Percentiles rank a stretch among this genome's conserved stretches.
Evolutionary conservation across 2,329 filamentous ascomycete species (phyloP).

Genomic region (Cercospora citrullina): DNA sequence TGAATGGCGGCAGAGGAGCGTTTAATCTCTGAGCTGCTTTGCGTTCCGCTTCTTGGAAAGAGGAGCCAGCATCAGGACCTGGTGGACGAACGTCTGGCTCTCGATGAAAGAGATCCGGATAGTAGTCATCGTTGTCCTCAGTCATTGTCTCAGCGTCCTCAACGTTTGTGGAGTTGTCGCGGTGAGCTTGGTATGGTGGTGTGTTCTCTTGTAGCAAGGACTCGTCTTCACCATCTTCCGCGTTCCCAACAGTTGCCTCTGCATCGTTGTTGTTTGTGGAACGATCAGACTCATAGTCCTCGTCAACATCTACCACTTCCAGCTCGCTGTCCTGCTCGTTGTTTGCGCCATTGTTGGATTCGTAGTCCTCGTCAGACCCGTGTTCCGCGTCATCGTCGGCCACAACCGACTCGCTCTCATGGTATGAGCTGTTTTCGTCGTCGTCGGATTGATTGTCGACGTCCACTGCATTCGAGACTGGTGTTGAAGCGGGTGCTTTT

Average conservation of each 20-base stretch:
- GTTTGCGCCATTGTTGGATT: too few species aligned
- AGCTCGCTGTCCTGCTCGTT: too few species aligned
- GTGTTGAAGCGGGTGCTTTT: neutral
- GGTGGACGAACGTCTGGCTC: neutral
- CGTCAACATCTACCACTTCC: too few species aligned
- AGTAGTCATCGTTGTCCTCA: neutral
- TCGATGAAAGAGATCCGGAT: neutral
- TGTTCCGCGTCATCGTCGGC: neutral
- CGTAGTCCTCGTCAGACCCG: neutral
- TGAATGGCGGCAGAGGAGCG: neutral
- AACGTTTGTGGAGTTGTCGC: neutral
- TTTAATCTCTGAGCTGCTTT: neutral
- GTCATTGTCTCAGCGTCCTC: neutral
- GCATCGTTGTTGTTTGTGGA: too few species aligned
- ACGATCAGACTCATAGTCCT: too few species aligned
- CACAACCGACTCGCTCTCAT: neutral
- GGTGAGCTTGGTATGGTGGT: too few species aligned
- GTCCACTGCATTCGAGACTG: neutral
- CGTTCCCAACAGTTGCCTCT: too few species aligned
- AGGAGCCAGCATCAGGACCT: neutral
- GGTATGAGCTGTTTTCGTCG: neutral
- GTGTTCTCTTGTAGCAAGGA: too few species aligned
- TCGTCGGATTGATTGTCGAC: neutral
- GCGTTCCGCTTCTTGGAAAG: neutral
- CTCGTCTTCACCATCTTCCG: too few species aligned